Base-by-base conservation (phyloP, 257 asterid genomes). In the Solanum appendiculatum region DNA sequence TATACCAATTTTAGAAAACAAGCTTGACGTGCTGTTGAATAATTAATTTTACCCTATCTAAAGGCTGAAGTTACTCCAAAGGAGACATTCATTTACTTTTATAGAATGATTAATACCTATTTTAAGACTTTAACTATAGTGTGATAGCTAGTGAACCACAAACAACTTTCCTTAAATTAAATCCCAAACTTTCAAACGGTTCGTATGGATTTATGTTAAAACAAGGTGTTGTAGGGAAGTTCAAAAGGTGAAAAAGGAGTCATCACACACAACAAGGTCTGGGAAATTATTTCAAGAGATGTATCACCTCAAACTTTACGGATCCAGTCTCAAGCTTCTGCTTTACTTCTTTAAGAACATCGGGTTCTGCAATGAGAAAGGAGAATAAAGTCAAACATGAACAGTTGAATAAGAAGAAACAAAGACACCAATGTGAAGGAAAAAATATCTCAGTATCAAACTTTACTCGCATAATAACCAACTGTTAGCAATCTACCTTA, bases 311-410 rank as follows among this genome's bases (percentile, higher is more conserved):
- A 86, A 97, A 97, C 90, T 97, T 97, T 68, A 95, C 98, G 0
- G 98, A 90, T 88, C 98, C 98, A 86, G 93, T 92, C 89, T 97
- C 99, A 42, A 97, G 94, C 90, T 95, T 97, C 92, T 92, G 95
- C 92, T 95, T 97, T 92, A 97, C 98, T 91, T 97, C 99, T 91
- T 91, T 95, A 88, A 87, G 97, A 86, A 97, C 96, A 87, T 95
- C 99, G 86, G 98, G 99, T 92, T 97, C 99, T 97, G 96, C 90
- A 89, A 87, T 85, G 48, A 87, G 54, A 78, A 80, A 46, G 1
- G 66, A 80, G 18, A 80, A 80, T n/a, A 46, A 80, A 14, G 20
- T 1, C 64, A 29, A 80, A n/a, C 66, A 46, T 46, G 85, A 46
- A 27, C 40, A 29, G 66, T 46, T 80, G 85, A 29, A 18, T 9